A percentile compares a stretch with the other conserved stretches of the same genome.
phyloP scores from a whole-genome alignment of 2,329 filamentous ascomycete genomes.

The Nemania bipapillata region DNA sequence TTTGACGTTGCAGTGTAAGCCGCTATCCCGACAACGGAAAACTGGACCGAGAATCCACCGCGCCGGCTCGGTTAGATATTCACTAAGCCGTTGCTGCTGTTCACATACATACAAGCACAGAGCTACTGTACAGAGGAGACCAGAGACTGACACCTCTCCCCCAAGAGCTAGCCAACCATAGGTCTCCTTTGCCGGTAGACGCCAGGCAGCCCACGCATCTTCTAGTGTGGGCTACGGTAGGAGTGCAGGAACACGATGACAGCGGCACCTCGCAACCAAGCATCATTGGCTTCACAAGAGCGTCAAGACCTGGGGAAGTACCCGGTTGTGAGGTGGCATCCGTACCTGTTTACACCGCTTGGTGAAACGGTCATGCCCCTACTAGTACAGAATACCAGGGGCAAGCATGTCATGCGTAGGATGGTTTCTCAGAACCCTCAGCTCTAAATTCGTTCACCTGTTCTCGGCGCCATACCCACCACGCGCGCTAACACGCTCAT shows the following conservation, averaged over 20 bases:
- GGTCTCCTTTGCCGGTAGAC: slow-evolving; percentile 29
- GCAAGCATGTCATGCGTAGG: slow-evolving; percentile 11
- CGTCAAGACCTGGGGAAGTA: slow-evolving; percentile 3
- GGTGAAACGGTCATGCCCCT: slow-evolving; percentile 25
- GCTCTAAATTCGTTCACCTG: background rate
- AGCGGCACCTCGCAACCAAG: background rate
- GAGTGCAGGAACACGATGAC: slow-evolving; percentile 22
- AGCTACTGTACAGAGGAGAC: background rate
- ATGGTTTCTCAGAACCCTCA: background rate
- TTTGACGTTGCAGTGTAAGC: slow-evolving; percentile 33
- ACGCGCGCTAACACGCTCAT: slow-evolving; percentile 4
- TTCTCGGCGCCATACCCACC: background rate
- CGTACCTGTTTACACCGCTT: slow-evolving; percentile 33
- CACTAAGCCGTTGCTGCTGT: slow-evolving; percentile 7
- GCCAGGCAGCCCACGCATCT: slow-evolving; percentile 10
- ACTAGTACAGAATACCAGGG: background rate
- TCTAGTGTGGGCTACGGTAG: slow-evolving; percentile 11
- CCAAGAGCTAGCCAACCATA: slow-evolving; percentile 18
- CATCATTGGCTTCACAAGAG: slow-evolving; percentile 29
- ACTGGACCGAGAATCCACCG: slow-evolving; percentile 36
- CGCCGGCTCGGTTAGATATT: slow-evolving; percentile 28
- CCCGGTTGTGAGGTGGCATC: slow-evolving; percentile 35
- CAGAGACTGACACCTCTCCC: background rate
- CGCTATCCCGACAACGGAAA: slow-evolving; percentile 38
- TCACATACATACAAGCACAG: slow-evolving; percentile 7